These are phyloP conservation scores for Nothophoma quercina DNA, from an alignment of 2,329 filamentous ascomycete species.

Conservation along the genomic window DNA sequence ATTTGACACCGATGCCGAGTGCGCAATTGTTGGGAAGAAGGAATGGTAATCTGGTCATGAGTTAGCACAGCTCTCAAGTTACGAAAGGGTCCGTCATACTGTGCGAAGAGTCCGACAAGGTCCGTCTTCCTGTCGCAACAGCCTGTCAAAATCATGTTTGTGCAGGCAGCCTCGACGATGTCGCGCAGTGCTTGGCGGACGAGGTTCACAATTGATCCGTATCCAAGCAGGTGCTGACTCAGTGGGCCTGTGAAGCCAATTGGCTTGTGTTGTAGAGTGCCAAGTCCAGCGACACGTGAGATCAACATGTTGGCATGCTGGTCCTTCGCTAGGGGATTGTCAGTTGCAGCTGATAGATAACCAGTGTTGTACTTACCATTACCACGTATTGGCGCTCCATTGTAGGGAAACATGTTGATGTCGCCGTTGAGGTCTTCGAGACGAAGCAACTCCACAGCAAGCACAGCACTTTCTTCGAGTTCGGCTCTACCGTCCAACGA, in stretches of 20 bases:
- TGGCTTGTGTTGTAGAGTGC: conserved; percentile 80
- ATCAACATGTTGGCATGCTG: conserved; percentile 81
- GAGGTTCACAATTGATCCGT: conserved; percentile 81
- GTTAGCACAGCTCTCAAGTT: conserved; percentile 24
- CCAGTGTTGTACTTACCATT: conserved; percentile 22
- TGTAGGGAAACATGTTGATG: conserved; percentile 65
- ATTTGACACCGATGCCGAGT: conserved; percentile 80
- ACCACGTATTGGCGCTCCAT: conserved; percentile 67
- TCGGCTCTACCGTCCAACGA: conserved; percentile 64
- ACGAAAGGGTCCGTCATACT: conserved; percentile 61
- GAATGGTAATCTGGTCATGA: conserved; percentile 64
- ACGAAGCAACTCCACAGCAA: conserved; percentile 85
- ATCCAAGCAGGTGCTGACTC: conserved; percentile 86
- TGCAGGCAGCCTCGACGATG: conserved; percentile 81
- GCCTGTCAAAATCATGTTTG: conserved; percentile 80
- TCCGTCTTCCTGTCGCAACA: conserved; percentile 73
- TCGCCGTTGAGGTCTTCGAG: conserved; percentile 79
- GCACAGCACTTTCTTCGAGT: conserved; percentile 78
- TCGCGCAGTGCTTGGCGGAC: conserved; percentile 83
- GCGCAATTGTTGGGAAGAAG: conserved; percentile 74
- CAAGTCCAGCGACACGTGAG: conserved; percentile 83
- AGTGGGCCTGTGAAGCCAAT: conserved; percentile 95
- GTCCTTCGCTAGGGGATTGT: conserved; percentile 67
- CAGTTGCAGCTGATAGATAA: conserved; percentile 15
- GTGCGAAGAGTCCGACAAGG: conserved; percentile 71